Percentiles rank a stretch among this genome's conserved stretches.
phyloP scores from a whole-genome alignment of 805 yeast genomes.

The Maudiozyma bulderi region DNA sequence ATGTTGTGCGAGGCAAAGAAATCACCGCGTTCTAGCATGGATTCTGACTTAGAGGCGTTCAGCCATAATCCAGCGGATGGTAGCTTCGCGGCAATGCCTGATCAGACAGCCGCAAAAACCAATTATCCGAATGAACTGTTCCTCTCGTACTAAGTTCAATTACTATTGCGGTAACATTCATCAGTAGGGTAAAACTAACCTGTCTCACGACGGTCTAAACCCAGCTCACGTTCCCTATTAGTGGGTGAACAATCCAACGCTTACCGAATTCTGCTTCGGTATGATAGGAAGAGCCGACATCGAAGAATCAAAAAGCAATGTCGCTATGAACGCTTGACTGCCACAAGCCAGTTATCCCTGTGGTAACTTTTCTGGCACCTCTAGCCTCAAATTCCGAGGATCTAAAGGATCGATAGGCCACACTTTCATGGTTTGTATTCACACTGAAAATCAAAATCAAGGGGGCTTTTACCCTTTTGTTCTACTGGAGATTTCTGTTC shows the following conservation, averaged over 20 bases:
- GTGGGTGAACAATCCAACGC: constrained; percentile 41
- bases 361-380: constrained; percentile 38
- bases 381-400: constrained; percentile 38
- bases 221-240: constrained; percentile 37
- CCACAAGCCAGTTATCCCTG: constrained; percentile 39
- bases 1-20: constrained; percentile 34
- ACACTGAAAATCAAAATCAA: constrained; percentile 39
- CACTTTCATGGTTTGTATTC: constrained; percentile 40
- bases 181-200: constrained; percentile 39
- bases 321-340: constrained; percentile 41
- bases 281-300: constrained; percentile 43
- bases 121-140: constrained; percentile 40
- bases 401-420: constrained; percentile 42
- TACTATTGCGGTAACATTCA: constrained; percentile 33
- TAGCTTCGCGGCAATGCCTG: constrained; percentile 41
- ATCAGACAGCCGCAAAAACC: constrained; percentile 39
- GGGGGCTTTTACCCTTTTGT: constrained; percentile 39
- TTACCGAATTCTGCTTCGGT: constrained; percentile 41
- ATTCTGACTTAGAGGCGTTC: constrained; percentile 45
- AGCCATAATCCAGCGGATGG: constrained; percentile 30
- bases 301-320: constrained; percentile 41
- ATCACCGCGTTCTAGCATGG: constrained; percentile 42
- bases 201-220: constrained; percentile 39
- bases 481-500: constrained; percentile 41
- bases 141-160: constrained; percentile 40